phyloP scores from a whole-genome alignment of 2,329 filamentous ascomycete genomes.

The Macrophomina pseudophaseolina region DNA sequence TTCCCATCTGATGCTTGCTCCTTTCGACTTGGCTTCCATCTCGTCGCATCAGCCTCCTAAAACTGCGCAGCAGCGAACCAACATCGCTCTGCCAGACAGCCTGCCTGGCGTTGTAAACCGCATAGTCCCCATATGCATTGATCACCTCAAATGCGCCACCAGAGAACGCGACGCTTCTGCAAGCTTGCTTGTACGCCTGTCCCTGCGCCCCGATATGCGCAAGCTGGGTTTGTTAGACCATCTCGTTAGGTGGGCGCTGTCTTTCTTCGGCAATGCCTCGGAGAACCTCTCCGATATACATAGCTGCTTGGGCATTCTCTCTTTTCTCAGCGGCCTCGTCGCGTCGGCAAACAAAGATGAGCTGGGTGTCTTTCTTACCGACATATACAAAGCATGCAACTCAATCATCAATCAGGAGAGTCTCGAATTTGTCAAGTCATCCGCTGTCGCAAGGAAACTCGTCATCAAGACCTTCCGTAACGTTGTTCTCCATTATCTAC shows the following conservation, averaged over 20 bases:
- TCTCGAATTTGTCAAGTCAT: slow-evolving; percentile 65
- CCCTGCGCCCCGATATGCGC: slow-evolving; percentile 89
- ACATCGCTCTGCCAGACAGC: slow-evolving; percentile 61
- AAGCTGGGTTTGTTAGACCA: slow-evolving; percentile 70
- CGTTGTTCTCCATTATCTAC: slow-evolving; percentile 69
- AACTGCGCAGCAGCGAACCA: slow-evolving; percentile 40
- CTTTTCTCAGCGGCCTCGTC: slow-evolving; percentile 77
- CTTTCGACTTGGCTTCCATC: slow-evolving; percentile 88
- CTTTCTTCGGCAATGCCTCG: slow-evolving; percentile 58
- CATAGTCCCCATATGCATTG: slow-evolving; percentile 71
- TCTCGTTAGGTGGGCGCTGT: slow-evolving; percentile 73
- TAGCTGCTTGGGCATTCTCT: slow-evolving; percentile 76
- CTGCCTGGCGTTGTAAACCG: slow-evolving; percentile 74
- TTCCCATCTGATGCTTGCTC: slow-evolving; percentile 63
- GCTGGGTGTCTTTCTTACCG: slow-evolving; percentile 68
- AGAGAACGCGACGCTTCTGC: slow-evolving; percentile 93
- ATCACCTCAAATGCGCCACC: slow-evolving; percentile 74
- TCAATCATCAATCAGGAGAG: slow-evolving; percentile 61
- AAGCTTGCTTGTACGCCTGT: slow-evolving; percentile 76
- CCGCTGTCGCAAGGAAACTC: slow-evolving; percentile 80
- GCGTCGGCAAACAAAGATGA: slow-evolving; percentile 74
- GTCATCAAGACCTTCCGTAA: slow-evolving; percentile 85
- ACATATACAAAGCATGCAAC: slow-evolving; percentile 70
- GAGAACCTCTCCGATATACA: slow-evolving; percentile 64
- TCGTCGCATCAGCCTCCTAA: slow-evolving; percentile 60